These are phyloP conservation scores for Agastache rugosa DNA, from an alignment of 257 asterid genomes.

Conservation along the genomic window DNA sequence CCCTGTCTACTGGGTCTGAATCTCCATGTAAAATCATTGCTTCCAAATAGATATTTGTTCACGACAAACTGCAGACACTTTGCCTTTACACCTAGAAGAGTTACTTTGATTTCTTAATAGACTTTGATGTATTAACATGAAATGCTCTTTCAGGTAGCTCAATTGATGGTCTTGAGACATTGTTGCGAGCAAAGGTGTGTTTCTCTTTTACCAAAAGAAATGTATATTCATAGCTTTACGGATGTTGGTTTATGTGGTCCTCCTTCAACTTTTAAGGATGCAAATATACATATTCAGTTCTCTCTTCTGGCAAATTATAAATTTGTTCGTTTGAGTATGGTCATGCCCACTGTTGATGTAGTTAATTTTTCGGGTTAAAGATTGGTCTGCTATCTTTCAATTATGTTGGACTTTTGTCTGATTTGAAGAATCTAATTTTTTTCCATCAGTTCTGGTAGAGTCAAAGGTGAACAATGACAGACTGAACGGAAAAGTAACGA, in stretches of 20 bases:
- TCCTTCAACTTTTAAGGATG: slow-evolving; percentile 27
- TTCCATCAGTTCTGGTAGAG: background rate
- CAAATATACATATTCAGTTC: slow-evolving; percentile 1
- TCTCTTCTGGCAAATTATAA: background rate
- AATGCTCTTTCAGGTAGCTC: slow-evolving; percentile 73
- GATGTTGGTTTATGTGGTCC: too few relatives aligned
- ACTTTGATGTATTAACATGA: slow-evolving; percentile 31
- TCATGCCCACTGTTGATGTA: background rate
- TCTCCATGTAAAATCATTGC: slow-evolving; percentile 10
- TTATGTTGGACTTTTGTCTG: background rate
- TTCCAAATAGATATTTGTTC: slow-evolving; percentile 9
- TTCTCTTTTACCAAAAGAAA: background rate
- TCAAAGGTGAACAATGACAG: background rate
- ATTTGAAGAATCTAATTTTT: too few relatives aligned
- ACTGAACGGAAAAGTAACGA: background rate
- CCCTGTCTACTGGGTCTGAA: slow-evolving; percentile 1
- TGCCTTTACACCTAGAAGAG: slow-evolving; percentile 9
- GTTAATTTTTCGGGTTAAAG: background rate
- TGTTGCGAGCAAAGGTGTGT: slow-evolving; percentile 88
- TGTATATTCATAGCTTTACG: too few relatives aligned
- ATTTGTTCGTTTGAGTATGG: background rate
- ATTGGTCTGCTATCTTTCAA: background rate
- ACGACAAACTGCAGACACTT: slow-evolving; percentile 29
- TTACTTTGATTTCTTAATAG: slow-evolving; percentile 24
- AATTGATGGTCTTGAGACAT: slow-evolving; percentile 79